Conservation (phyloP, 495 filamentous ascomycete genomes). For the Parmelia sp. region DNA sequence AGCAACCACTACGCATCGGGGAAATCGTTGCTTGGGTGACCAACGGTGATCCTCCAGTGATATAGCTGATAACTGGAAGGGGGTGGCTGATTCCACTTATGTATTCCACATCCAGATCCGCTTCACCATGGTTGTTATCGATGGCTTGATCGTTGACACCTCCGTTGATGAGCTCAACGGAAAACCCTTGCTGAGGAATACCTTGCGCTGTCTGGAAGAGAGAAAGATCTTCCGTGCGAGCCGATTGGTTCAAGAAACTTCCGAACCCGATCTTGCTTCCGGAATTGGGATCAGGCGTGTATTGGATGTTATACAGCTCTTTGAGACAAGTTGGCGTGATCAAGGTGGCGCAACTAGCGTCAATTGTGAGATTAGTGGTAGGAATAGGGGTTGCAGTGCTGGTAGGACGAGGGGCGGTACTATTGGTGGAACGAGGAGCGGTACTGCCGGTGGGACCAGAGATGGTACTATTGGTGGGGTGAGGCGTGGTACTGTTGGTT, state of each 20-base stretch:
- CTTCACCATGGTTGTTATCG: conserved; percentile 50
- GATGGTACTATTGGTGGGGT: neutral
- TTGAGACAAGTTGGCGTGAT: conserved; percentile 56
- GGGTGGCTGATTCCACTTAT: conserved; percentile 43
- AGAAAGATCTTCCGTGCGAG: conserved; percentile 34
- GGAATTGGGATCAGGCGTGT: conserved; percentile 40
- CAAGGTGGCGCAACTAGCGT: conserved; percentile 19
- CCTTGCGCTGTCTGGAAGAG: conserved; percentile 30
- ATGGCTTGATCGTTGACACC: conserved; percentile 47
- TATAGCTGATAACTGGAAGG: conserved; percentile 46
- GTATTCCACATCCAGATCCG: conserved; percentile 72
- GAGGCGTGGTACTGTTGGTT: neutral
- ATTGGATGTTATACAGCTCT: conserved; percentile 47
- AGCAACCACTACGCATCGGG: neutral
- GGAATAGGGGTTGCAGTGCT: too few relatives aligned
- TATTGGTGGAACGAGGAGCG: too few relatives aligned
- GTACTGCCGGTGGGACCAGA: neutral
- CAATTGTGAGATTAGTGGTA: neutral
- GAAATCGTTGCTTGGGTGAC: neutral
- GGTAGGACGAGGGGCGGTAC: neutral
- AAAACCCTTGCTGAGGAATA: conserved; percentile 48
- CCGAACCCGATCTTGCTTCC: conserved; percentile 50
- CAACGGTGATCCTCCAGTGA: conserved; percentile 46
- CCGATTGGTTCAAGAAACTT: conserved; percentile 50
- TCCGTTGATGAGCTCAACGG: conserved; percentile 50